Evolutionary conservation across 192 early-diverging fungal genomes (phyloP), one percentile per base, ranked within the genome.

Genomic region (Entomortierella beljakovae): DNA sequence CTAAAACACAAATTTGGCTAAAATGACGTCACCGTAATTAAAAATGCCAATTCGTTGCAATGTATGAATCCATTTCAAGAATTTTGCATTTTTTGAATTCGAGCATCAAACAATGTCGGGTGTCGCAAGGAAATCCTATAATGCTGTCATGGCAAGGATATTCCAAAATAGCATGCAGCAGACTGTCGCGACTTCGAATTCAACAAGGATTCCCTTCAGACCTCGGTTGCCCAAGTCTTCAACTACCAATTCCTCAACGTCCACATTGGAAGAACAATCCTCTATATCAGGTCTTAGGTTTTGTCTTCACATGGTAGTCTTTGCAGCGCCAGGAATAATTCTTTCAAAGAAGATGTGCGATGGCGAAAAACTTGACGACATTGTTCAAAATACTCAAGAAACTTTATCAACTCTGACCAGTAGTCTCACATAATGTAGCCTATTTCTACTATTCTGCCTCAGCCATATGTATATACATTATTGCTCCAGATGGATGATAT

Each of bases 251-350:
- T 28, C 28, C 0, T 6, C 64, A 22, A n/a, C n/a, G n/a, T 55
- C 62, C 20, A 11, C 51, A 31, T 29, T 5, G 16, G 49, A 67
- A 34, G 46, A 48, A 25, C 33, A 57, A 0, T n/a, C 54, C 1
- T 79, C 75, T 1, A 79, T 79, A 57, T 65, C 75, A 15, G 75
- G 75, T 20, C 75, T 79, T 22, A 38, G 33, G 48, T 79, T 79
- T 38, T 79, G 75, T 34, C 75, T 79, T 29, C 67, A 79, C 20
- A 79, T 79, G 75, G 68, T 79, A 16, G n/a, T 40, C 6, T 79
- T 79, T 51, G 66, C 75, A 28, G 51, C 57, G 4, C 75, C 75
- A 22, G 75, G 75, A 3, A 28, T 79, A 13, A 37, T 70, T 16
- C 40, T 79, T 8, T 60, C 75, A 22, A 79, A 79, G 49, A 69